Conservation (phyloP, 495 filamentous ascomycete genomes). For the Xylaria grammica region DNA sequence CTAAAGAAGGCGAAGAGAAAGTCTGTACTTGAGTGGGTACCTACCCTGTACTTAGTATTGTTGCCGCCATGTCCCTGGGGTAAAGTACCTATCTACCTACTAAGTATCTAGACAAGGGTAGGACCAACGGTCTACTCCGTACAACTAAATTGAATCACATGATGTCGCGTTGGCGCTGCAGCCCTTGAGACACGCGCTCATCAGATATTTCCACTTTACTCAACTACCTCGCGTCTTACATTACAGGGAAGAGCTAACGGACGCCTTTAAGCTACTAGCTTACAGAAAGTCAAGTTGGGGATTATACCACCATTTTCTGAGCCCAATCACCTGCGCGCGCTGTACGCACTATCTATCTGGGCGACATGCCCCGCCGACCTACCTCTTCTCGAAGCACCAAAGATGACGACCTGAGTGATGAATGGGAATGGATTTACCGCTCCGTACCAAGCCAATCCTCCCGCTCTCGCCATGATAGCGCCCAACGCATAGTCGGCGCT, state of each 20-base stretch:
- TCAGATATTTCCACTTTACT: background rate
- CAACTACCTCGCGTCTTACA: background rate
- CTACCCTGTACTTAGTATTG: too few relatives aligned
- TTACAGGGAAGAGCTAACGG: background rate
- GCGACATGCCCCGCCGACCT: slow-evolving; percentile 32
- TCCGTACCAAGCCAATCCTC: slow-evolving; percentile 24
- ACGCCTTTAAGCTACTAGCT: background rate
- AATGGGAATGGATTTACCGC: slow-evolving; percentile 93
- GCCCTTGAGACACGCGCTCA: slow-evolving; percentile 5
- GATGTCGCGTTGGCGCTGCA: slow-evolving; percentile 16
- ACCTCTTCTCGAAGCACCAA: slow-evolving; percentile 53
- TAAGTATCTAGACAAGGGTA: too few relatives aligned
- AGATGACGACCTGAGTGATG: slow-evolving; percentile 85
- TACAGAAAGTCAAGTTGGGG: background rate
- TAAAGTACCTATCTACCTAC: too few relatives aligned
- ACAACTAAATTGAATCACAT: slow-evolving; percentile 15
- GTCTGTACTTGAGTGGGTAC: too few relatives aligned
- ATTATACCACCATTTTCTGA: background rate
- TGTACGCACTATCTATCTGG: background rate
- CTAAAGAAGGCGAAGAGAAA: too few relatives aligned
- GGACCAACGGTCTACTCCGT: too few relatives aligned
- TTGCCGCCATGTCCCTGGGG: too few relatives aligned
- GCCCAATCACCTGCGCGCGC: background rate
- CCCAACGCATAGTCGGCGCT: slow-evolving; percentile 72
- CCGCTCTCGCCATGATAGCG: slow-evolving; percentile 27